Conservation (phyloP, 106 monocot species). For the Apostasia shenzhenica region DNA sequence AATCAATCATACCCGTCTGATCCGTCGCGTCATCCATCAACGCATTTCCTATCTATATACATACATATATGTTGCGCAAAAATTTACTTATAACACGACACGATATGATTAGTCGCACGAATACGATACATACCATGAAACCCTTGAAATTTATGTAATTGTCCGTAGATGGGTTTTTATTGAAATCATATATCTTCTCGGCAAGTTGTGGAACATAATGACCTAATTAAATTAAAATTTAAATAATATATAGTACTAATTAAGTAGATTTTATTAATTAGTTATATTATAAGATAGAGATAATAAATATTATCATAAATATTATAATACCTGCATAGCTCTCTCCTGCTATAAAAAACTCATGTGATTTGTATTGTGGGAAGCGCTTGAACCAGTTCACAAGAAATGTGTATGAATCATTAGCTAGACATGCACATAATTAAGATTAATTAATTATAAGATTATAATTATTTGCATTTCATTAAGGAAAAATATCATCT, state of each 20-base stretch:
- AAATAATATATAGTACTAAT: neutral
- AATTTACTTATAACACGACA: neutral
- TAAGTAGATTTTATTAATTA: neutral
- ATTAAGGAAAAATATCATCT: neutral
- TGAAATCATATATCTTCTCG: conserved; percentile 32
- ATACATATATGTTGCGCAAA: neutral
- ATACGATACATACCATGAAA: conserved; percentile 29
- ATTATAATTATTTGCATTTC: no score
- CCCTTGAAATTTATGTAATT: conserved; percentile 49
- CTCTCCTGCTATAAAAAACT: conserved; percentile 69
- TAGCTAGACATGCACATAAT: conserved; percentile 18
- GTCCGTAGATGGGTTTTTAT: conserved; percentile 18
- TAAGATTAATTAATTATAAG: neutral
- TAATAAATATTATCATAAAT: neutral
- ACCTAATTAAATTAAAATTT: conserved; percentile 8
- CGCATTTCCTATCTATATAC: conserved; percentile 78
- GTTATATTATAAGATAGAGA: neutral
- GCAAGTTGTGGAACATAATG: conserved; percentile 53
- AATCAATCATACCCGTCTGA: conserved; percentile 75
- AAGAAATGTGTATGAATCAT: conserved; percentile 54
- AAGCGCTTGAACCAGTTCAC: conserved; percentile 75
- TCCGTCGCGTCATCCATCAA: conserved; percentile 80
- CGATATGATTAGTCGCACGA: neutral
- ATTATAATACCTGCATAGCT: conserved; percentile 51
- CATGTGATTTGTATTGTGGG: conserved; percentile 55